Evolutionary conservation across 1,284 basidiomycete genomes (phyloP), one percentile per base, ranked within the genome.

Genomic region (Leucoagaricus sp.): DNA sequence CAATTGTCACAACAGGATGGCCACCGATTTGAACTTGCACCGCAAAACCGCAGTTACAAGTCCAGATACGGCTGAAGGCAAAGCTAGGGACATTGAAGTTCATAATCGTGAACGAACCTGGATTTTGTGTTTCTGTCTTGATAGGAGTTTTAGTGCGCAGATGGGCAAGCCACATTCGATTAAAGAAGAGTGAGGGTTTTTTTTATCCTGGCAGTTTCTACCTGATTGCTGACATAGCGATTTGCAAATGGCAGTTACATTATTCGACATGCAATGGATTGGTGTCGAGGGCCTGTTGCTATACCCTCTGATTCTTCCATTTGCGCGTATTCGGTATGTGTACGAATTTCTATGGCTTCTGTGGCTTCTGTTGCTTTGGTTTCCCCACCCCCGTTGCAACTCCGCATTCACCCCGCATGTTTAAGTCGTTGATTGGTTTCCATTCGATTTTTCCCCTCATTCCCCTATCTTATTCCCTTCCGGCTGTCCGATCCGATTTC

Each of bases 91-190:
- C 60, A 75, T 79, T 62, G 93, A 97, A 75, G 89, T 97, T 15
- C 88, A 94, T 71, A 98, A 97, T 70, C 83, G 96, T 42, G 96
- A 98, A 71, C 78, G 96, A 47, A 96, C 94, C 23, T 98, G 96
- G 96, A 81, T 96, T 53, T 73, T 96, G 61, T 97, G 94, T 69
- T 98, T 93, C 71, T 85, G 85, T 55, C 79, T 97, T 34, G 96
- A 98, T 71, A 84, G 94, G 56, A 96, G 93, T 62, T 83, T 91
- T 58, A 94, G 93, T 62, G 91, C 94, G 1, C 94, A 96, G 75
- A 93, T 95, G 91, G 93, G 94, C 55, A 94, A 94, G 72, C 92
- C 93, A 2, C 83, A 90, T 68, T 86, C 87, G 7, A 87, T 94
- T 64, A 87, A 87, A 68, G 90, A 91, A 76, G 93, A 91, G 93